Percentiles rank a stretch among this genome's conserved stretches.
These are phyloP conservation scores for Heritiera fomes DNA, from an alignment of 345 rosid species.

Conservation along the genomic window DNA sequence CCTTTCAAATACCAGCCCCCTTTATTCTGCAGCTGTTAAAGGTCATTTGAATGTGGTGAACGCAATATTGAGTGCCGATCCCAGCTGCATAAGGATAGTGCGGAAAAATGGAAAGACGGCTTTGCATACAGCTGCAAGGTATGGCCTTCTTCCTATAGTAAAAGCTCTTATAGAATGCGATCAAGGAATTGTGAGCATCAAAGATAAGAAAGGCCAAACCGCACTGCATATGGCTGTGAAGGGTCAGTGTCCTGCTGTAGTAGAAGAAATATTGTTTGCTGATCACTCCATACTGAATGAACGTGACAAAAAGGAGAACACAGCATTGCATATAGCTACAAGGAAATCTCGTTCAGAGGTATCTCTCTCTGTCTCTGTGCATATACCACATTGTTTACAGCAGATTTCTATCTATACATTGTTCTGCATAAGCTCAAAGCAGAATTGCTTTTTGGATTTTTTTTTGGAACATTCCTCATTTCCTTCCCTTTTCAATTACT, in stretches of 20 bases:
- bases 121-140: conserved; percentile 80
- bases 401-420: not conserved
- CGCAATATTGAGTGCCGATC: conserved; percentile 66
- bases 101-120: conserved; percentile 96
- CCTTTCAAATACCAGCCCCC: conserved; percentile 73
- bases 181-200: conserved; percentile 61
- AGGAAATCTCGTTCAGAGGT: conserved; percentile 92
- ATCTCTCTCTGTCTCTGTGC: not conserved
- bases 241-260: conserved; percentile 56
- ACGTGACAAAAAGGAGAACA: conserved; percentile 91
- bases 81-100: conserved; percentile 62
- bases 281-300: conserved; percentile 72
- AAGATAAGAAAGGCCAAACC: conserved; percentile 97
- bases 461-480: too few relatives aligned
- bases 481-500: too few relatives aligned
- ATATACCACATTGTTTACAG: not conserved
- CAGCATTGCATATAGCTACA: conserved; percentile 85
- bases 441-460: too few relatives aligned
- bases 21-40: conserved; percentile 83
- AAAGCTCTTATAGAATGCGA: conserved; percentile 68
- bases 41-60: conserved; percentile 74
- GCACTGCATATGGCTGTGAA: conserved; percentile 99
- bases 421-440: too few relatives aligned
- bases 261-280: conserved; percentile 68
- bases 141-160: conserved; percentile 63